Percentiles rank a stretch among this genome's conserved stretches.
Conservation (phyloP, 1,284 basidiomycete species). For the Schizophyllum amplum region DNA sequence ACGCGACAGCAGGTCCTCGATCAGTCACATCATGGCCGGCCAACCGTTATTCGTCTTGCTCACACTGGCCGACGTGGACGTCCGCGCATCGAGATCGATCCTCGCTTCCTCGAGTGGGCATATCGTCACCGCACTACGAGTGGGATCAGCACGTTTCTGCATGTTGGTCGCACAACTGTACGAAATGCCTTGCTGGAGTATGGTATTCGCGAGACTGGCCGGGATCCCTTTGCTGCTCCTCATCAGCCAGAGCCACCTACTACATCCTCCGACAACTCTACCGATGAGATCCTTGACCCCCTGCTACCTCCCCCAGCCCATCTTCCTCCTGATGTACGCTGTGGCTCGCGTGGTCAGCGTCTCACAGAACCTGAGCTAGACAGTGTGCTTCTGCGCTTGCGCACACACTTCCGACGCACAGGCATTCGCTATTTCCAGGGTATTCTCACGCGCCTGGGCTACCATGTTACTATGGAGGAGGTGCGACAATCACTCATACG, state of each 20-base stretch:
- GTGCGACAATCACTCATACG: constrained; percentile 15
- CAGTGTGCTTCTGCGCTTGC: constrained; percentile 6
- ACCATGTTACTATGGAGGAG: constrained; percentile 13
- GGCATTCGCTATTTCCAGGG: constrained; percentile 20
- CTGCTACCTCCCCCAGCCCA: not conserved
- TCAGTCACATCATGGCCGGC: constrained; percentile 16
- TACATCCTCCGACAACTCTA: not conserved
- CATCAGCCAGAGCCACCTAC: not conserved
- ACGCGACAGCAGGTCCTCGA: constrained; percentile 13
- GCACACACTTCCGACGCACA: constrained; percentile 10
- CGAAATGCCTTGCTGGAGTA: constrained; percentile 12
- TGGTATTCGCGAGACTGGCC: constrained; percentile 13
- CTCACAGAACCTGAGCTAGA: constrained; percentile 12
- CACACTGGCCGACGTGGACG: constrained; percentile 14
- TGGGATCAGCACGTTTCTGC: constrained; percentile 14
- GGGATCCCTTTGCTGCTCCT: constrained; percentile 1
- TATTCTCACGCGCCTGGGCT: constrained; percentile 15
- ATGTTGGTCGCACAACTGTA: constrained; percentile 13
- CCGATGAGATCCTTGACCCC: constrained; percentile 7
- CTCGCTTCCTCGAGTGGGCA: constrained; percentile 17
- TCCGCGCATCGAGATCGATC: constrained; percentile 17
- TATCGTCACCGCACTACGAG: constrained; percentile 12
- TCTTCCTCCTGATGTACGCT: not conserved
- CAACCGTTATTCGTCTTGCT: constrained; percentile 9
- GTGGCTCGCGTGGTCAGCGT: constrained; percentile 1